phyloP scores from a whole-genome alignment of 1,284 basidiomycete genomes.

The Cystobasidiaceae sp. region DNA sequence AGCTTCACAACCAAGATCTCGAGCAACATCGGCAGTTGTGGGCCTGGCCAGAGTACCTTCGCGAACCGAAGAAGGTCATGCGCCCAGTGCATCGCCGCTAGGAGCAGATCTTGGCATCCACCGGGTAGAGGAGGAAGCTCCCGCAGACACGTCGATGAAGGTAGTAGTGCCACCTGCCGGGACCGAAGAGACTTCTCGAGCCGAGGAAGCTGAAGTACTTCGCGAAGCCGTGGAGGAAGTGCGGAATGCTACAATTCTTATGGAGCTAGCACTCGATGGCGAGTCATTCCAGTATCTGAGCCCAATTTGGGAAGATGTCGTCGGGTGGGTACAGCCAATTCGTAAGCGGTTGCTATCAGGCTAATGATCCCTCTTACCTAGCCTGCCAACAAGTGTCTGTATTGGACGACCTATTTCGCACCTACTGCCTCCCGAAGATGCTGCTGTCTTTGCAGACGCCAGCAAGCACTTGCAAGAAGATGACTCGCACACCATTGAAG shows the following conservation, averaged over 20 bases:
- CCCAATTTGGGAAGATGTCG: conserved; percentile 85
- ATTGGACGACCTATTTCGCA: conserved; percentile 74
- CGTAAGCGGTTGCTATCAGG: conserved; percentile 24
- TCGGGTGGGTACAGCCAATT: conserved; percentile 63
- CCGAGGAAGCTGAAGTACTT: conserved; percentile 67
- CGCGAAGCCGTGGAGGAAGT: conserved; percentile 83
- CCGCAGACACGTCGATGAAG: not conserved
- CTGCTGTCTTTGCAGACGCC: conserved; percentile 79
- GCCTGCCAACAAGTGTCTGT: conserved; percentile 76
- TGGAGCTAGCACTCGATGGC: conserved; percentile 89
- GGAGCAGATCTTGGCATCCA: conserved; percentile 27
- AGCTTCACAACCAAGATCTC: not conserved
- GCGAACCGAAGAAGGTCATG: not conserved
- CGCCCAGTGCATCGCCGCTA: conserved; percentile 8
- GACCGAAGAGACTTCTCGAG: conserved; percentile 14
- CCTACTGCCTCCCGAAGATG: conserved; percentile 76
- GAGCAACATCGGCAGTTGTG: conserved; percentile 12
- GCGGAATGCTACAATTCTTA: conserved; percentile 87
- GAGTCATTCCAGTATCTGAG: conserved; percentile 85
- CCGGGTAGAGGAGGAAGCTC: conserved; percentile 17
- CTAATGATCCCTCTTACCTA: conserved; percentile 45
- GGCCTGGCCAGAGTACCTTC: not conserved
- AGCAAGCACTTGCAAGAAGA: conserved; percentile 79
- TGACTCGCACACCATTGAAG: conserved; percentile 90
- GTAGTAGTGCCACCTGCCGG: conserved; percentile 11